These are phyloP conservation scores for Nelumbo lutea DNA, from an alignment of 164 flowering plant species.

Conservation along the genomic window DNA sequence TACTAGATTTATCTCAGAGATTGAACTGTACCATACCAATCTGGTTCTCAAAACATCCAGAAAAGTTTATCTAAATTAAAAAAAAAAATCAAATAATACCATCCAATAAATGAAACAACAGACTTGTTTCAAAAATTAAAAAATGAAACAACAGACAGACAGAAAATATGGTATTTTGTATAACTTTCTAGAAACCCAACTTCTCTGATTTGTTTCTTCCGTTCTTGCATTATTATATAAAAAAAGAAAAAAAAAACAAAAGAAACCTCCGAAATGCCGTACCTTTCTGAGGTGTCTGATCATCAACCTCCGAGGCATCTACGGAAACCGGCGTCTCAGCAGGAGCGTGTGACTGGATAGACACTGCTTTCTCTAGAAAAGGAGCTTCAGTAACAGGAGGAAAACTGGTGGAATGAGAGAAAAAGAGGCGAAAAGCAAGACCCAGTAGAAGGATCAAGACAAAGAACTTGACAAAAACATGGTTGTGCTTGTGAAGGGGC, in stretches of 20 bases:
- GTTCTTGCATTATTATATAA: background rate
- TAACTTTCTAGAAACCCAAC: background rate
- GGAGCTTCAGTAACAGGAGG: constrained; percentile 18
- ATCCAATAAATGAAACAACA: background rate
- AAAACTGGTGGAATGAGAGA: constrained; percentile 36
- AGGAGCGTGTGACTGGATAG: constrained; percentile 8
- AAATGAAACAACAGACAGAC: background rate
- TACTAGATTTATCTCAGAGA: no score
- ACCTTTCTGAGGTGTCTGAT: constrained; percentile 28
- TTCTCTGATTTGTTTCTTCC: background rate
- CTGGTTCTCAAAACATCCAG: no score
- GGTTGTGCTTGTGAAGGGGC: constrained; percentile 32
- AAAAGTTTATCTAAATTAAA: no score
- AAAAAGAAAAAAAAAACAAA: background rate
- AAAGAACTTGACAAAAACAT: constrained; percentile 42
- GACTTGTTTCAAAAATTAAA: background rate
- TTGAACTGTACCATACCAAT: no score
- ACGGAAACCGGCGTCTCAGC: constrained; percentile 9
- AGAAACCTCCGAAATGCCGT: constrained; percentile 6
- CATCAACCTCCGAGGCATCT: constrained; percentile 9
- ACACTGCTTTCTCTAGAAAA: constrained; percentile 11
- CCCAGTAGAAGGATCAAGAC: constrained; percentile 47
- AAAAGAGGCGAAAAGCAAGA: constrained; percentile 54
- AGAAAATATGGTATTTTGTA: background rate
- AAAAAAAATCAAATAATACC: background rate